Percentiles rank a stretch among this genome's conserved stretches.
phyloP scores from a whole-genome alignment of 2,329 filamentous ascomycete species.

The Nigrospora oryzae region DNA sequence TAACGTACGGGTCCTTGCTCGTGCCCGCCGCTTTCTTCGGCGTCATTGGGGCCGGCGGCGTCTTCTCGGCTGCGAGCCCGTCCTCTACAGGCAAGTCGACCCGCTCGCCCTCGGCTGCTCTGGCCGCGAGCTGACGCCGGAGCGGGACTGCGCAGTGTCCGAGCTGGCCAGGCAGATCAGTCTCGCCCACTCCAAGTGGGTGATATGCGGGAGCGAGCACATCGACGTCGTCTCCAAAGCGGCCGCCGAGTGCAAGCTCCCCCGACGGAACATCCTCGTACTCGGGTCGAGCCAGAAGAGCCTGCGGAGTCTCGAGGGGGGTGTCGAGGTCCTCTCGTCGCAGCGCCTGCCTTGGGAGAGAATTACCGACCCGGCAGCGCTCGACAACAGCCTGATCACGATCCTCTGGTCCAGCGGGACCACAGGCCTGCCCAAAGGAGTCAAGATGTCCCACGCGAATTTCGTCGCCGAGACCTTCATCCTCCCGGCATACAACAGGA shows the following conservation, averaged over 20 bases:
- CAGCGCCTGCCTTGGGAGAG: neutral
- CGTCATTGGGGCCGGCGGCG: conserved; percentile 48
- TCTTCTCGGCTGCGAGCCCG: conserved; percentile 47
- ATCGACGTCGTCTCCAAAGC: conserved; percentile 31
- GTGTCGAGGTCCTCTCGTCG: neutral
- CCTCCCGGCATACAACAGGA: neutral
- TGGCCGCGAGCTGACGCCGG: too few relatives aligned
- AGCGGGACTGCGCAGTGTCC: conserved; percentile 8
- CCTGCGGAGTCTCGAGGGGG: conserved; percentile 1
- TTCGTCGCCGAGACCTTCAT: conserved; percentile 3
- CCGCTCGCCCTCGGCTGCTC: too few relatives aligned
- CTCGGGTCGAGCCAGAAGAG: conserved; percentile 2
- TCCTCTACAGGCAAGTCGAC: conserved; percentile 27
- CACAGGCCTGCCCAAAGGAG: conserved; percentile 31
- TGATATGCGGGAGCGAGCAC: conserved; percentile 32
- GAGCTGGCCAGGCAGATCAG: conserved; percentile 42
- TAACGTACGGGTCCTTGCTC: conserved; percentile 47
- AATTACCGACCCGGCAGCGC: conserved; percentile 1
- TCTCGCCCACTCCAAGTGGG: conserved; percentile 28
- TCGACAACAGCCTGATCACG: conserved; percentile 9
- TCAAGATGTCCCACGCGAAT: conserved; percentile 27
- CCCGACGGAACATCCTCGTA: conserved; percentile 1
- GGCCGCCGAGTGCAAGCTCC: conserved; percentile 28
- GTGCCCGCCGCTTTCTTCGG: conserved; percentile 45
- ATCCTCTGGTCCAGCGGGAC: conserved; percentile 36